Evolutionary conservation across 148 eudicot genomes (phyloP).

Genomic region (Amaranthus cruentus): DNA sequence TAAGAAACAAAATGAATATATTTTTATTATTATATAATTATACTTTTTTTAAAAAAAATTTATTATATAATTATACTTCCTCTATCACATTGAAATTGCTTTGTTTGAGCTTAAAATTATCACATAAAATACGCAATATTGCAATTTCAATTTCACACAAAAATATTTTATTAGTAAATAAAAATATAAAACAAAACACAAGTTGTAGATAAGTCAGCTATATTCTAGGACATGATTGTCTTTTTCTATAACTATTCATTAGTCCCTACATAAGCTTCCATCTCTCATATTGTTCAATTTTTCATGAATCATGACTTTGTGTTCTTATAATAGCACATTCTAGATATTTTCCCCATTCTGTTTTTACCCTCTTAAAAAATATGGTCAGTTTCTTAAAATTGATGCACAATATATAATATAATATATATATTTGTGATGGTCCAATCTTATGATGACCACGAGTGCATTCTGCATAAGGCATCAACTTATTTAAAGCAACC

Average conservation of each 20-base stretch:
- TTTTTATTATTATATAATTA: too few relatives aligned
- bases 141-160: too few relatives aligned
- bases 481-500: constrained; percentile 23
- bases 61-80: too few relatives aligned
- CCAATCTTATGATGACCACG: constrained; percentile 12
- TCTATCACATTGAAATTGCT: too few relatives aligned
- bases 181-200: not conserved
- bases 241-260: not conserved
- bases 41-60: too few relatives aligned
- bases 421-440: not conserved
- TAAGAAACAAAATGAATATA: too few relatives aligned
- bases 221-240: constrained; percentile 12
- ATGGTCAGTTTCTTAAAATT: not conserved
- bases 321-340: not conserved
- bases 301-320: not conserved
- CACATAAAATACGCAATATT: too few relatives aligned
- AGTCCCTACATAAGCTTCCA: not conserved
- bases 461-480: constrained; percentile 26
- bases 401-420: not conserved
- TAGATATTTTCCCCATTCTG: not conserved
- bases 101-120: too few relatives aligned
- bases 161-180: too few relatives aligned
- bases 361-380: constrained; percentile 1
- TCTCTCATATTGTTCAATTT: not conserved
- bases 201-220: not conserved